Evolutionary conservation across 805 yeast genomes (phyloP).

Genomic region (Lipomyces chichibuensis): DNA sequence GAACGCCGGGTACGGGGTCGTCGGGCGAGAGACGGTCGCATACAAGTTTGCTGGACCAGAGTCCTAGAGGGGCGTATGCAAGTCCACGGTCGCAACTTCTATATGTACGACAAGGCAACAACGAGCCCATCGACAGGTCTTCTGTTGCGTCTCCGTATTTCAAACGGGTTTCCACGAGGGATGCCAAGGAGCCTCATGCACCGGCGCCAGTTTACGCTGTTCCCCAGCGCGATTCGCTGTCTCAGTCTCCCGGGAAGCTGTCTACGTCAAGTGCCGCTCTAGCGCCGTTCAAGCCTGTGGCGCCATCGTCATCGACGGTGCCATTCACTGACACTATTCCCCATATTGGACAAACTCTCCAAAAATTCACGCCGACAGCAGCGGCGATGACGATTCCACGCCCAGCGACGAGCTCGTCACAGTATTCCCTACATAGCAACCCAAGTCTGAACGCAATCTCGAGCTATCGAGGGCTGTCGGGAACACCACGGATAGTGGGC

Average conservation of each 20-base stretch:
- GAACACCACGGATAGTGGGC: background rate
- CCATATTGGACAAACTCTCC: background rate
- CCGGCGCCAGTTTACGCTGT: conserved; percentile 3
- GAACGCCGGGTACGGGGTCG: background rate
- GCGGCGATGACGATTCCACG: background rate
- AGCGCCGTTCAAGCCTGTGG: background rate
- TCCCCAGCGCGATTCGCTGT: background rate
- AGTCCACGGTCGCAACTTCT: background rate
- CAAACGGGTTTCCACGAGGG: background rate
- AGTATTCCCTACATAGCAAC: background rate
- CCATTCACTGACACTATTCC: conserved; percentile 5
- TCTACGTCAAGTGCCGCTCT: background rate
- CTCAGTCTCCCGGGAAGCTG: background rate
- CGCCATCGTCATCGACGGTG: background rate
- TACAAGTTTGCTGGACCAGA: background rate
- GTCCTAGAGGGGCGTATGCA: background rate
- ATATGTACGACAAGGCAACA: background rate
- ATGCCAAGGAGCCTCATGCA: background rate
- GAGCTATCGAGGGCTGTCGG: background rate
- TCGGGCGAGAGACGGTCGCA: background rate
- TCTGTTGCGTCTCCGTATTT: conserved; percentile 6
- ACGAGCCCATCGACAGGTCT: background rate
- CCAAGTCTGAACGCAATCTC: background rate
- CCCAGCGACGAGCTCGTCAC: background rate
- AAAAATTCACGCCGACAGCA: background rate